Evolutionary conservation across 306 rosid genomes (phyloP), one percentile per base, ranked within the genome.

Genomic region (Alnus glutinosa): DNA sequence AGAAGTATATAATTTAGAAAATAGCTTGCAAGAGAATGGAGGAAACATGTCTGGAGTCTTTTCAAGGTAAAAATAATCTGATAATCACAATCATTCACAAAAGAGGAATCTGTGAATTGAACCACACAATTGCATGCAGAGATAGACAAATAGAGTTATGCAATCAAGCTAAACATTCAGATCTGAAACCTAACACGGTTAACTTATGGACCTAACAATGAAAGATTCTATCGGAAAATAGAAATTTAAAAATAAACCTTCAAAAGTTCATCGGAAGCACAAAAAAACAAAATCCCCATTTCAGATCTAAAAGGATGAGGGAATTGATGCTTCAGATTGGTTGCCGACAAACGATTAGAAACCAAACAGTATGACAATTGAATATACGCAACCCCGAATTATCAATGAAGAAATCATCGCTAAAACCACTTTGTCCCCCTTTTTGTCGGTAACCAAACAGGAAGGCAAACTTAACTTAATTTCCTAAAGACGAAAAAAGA

Each of bases 101-200:
- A 37, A 10, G 18, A 23, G 71, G 7, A 62, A 39, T 39, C 11
- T 18, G 30, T n/a, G 15, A 16, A 37, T 67, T 9, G 30, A 23
- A 59, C 34, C 51, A 74, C 32, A 19, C 54, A 15, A 63, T 11
- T 9, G 12, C 6, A 36, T 8, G 58, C 34, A 42, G 55, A 4
- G 23, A 57, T 16, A 37, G 36, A 34, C 68, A 74, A 42, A 52
- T 28, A 16, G 51, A 34, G 28, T 52, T 9, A 71, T 34, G 52
- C 4, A 49, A 64, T 74, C 59, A 73, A 67, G 19, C 74, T 16
- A 50, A 32, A 54, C 75, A 46, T 80, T 64, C 70, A 54, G 61
- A 77, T 77, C 78, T 54, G 10, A 71, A 81, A 76, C 55, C 15
- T 37, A 8, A 64, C 67, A 34, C 7, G 15, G 37, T 13, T 12